Conservation (phyloP, 169 alveolate species). For the Plasmodium billcollinsi region DNA sequence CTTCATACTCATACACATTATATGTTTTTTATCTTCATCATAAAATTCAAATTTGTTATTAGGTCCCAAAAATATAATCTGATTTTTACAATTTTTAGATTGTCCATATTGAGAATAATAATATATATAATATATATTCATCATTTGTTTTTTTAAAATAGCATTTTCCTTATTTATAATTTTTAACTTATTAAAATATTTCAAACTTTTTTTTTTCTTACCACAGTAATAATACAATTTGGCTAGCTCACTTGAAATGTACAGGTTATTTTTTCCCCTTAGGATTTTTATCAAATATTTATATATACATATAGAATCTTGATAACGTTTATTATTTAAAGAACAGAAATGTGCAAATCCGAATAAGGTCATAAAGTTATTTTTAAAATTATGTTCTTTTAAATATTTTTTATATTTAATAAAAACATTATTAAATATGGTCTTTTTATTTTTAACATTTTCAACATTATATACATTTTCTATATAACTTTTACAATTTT, state of each 20-base stretch:
- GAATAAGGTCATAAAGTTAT: conserved; percentile 42
- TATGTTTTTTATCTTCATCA: background rate
- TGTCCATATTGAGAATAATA: background rate
- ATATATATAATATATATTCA: conserved; percentile 10
- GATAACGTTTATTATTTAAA: conserved; percentile 12
- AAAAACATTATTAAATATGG: background rate
- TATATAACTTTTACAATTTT: background rate
- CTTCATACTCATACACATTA: conserved; percentile 12
- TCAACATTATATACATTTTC: background rate
- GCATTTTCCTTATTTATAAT: conserved; percentile 8
- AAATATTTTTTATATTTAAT: conserved; percentile 22
- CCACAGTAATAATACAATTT: conserved; percentile 52
- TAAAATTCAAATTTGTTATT: background rate
- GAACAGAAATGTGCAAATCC: conserved; percentile 72
- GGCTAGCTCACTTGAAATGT: conserved; percentile 55
- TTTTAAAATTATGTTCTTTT: conserved; percentile 30
- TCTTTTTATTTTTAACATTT: background rate
- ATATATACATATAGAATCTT: conserved; percentile 30
- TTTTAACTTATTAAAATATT: conserved; percentile 30
- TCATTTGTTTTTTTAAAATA: conserved; percentile 11
- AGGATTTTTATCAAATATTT: conserved; percentile 13
- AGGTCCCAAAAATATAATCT: too few species aligned
- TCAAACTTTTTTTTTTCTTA: conserved; percentile 19
- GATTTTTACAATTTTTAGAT: too few species aligned
- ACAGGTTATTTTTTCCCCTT: conserved; percentile 12